phyloP scores from a whole-genome alignment of 148 eudicot genomes.

The Rhododendron mucronatum region DNA sequence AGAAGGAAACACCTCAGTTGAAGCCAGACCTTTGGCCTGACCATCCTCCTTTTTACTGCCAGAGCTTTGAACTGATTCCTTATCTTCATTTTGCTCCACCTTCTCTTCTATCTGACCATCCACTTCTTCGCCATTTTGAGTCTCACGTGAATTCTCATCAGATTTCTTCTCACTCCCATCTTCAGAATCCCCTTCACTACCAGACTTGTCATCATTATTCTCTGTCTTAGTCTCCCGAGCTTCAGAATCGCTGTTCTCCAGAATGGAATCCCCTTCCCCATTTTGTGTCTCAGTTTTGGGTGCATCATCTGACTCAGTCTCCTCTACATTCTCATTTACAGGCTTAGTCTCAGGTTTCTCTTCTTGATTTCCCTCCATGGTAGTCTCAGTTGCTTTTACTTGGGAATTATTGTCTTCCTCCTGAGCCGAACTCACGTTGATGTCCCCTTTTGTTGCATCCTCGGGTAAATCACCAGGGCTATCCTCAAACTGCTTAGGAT shows the following conservation, averaged over 20 bases:
- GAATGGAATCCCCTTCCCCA: constrained; percentile 1
- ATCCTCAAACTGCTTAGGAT: constrained; percentile 63
- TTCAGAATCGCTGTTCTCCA: background rate
- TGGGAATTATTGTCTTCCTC: constrained; percentile 33
- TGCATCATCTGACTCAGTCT: background rate
- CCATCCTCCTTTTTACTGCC: constrained; percentile 23
- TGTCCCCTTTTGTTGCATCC: constrained; percentile 70
- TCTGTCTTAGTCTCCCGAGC: background rate
- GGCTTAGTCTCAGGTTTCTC: background rate
- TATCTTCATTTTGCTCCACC: constrained; percentile 18
- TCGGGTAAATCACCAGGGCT: constrained; percentile 69
- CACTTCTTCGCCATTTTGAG: constrained; percentile 11
- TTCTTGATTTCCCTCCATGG: constrained; percentile 19
- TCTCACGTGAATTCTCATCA: constrained; percentile 15
- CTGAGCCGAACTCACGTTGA: constrained; percentile 22
- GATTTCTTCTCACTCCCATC: constrained; percentile 15
- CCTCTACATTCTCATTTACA: background rate
- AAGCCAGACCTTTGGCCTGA: constrained; percentile 7
- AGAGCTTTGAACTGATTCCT: constrained; percentile 19
- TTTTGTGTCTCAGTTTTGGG: background rate
- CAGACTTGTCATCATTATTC: background rate
- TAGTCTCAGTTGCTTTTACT: constrained; percentile 26
- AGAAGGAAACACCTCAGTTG: constrained; percentile 15
- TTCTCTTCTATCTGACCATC: constrained; percentile 13
- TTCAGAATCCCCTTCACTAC: background rate